Evolutionary conservation across 352 stramenopile genomes (phyloP), one percentile per base, ranked within the genome.

Genomic region (Pythium myriotylum): DNA sequence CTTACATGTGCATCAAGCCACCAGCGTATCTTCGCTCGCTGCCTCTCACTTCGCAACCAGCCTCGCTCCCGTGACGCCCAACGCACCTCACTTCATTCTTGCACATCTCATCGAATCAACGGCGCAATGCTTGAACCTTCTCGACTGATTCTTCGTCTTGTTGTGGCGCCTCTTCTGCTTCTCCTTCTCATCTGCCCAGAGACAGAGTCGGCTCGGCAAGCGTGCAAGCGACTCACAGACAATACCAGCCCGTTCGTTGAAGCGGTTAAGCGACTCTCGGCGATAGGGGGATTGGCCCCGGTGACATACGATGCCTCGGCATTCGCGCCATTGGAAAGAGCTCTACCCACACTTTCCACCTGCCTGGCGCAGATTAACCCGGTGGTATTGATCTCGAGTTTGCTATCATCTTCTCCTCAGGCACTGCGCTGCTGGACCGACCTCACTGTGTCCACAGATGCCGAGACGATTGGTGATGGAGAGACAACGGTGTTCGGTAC

Each of bases 191-290:
- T 35, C 8, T 2, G 12, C 46, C 13, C 20, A 23, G 13, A 40
- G 23, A 14, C 20, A 4, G 9, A 48, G 26, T 26, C 13, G 46
- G 37, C 13, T 41, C 27, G 9, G 14, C 23, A 23, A 2, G 29
- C 52, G 17, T 59, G 52, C 52, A 59, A 59, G 52, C 52, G 52
- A n/a, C 52, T 59, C 24, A 49, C 35, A 1, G 52, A 59, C 26
- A 20, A 17, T 13, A n/a, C 24, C 8, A 59, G 52, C n/a, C 52
- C 52, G 52, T 50, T 59, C 33, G 12, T 50, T 10, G 46, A 26
- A 0, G 22, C 39, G 9, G 22, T 50, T 9, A 3, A 39, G 17
- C 23, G 33, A 20, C 52, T 59, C 0, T 27, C 7, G 8, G 26
- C 22, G 17, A 4, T 59, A 13, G 40, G 40, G 5, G 37, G 51